phyloP scores from a whole-genome alignment of 495 filamentous ascomycete genomes.

The Hyphodiscus hymeniophilus region DNA sequence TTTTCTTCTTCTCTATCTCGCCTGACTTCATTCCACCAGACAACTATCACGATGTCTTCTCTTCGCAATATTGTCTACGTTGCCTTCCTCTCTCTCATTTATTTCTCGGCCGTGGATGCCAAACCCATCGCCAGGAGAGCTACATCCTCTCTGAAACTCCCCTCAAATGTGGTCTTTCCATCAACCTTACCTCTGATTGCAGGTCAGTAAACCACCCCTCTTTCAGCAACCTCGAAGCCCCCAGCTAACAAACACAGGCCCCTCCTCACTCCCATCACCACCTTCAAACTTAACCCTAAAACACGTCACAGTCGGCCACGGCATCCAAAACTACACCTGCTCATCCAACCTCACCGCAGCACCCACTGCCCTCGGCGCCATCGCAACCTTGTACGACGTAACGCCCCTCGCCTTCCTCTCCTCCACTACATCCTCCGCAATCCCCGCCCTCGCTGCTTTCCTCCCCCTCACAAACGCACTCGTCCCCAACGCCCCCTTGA shows the following conservation, averaged over 20 bases:
- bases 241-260: not conserved
- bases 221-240: no score
- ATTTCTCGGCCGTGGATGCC: no score
- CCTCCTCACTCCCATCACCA: not conserved
- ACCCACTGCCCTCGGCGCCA: not conserved
- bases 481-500: not conserved
- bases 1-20: no score
- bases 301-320: slow-evolving; percentile 1
- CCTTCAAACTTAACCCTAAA: not conserved
- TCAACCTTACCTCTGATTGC: no score
- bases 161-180: no score
- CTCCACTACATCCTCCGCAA: not conserved
- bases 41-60: no score
- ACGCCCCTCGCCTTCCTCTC: not conserved
- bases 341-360: not conserved
- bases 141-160: no score
- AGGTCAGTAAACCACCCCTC: no score
- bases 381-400: not conserved
- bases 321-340: slow-evolving; percentile 6
- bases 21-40: no score
- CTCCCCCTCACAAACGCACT: not conserved
- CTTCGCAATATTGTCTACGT: no score
- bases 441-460: not conserved
- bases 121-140: no score
- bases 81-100: no score